These are phyloP conservation scores for Aspergillus luchuensis DNA, from an alignment of 2,329 filamentous ascomycete genomes.

Conservation along the genomic window DNA sequence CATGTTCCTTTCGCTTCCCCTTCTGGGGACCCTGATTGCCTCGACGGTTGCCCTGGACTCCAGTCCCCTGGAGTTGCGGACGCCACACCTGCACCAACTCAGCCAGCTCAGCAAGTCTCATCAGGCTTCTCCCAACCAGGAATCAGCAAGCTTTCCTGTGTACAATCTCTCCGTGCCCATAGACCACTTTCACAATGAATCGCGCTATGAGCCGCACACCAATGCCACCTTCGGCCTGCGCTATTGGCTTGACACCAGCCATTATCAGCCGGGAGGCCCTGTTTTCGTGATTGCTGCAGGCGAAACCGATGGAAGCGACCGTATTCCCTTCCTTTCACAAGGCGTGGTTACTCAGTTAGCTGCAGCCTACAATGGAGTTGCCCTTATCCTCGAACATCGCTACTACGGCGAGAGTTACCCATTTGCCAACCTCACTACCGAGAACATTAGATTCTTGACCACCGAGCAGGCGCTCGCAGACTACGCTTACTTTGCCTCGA, in stretches of 20 bases:
- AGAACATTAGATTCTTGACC: conserved; percentile 77
- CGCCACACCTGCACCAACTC: not conserved
- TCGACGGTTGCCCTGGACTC: not conserved
- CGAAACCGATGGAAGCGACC: conserved; percentile 52
- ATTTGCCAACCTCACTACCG: conserved; percentile 63
- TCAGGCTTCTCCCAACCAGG: not conserved
- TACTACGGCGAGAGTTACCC: conserved; percentile 83
- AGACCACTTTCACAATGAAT: conserved; percentile 83
- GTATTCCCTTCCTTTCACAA: conserved; percentile 71
- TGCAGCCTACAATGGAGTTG: conserved; percentile 71
- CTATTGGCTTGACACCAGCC: conserved; percentile 79
- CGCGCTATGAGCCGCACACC: conserved; percentile 74
- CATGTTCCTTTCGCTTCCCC: not conserved
- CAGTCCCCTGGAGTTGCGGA: not conserved
- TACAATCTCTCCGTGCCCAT: conserved; percentile 61
- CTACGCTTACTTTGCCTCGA: conserved; percentile 74
- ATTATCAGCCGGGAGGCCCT: conserved; percentile 76
- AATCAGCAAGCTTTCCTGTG: conserved; percentile 28
- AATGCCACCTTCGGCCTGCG: conserved; percentile 68
- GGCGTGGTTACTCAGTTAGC: conserved; percentile 73
- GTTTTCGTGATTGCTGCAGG: conserved; percentile 76
- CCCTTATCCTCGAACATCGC: conserved; percentile 80
- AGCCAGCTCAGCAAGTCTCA: not conserved
- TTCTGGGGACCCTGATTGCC: not conserved
- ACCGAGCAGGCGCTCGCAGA: conserved; percentile 83